Percentiles rank a stretch among this genome's conserved stretches.
Evolutionary conservation across 108 stramenopile genomes (phyloP).

Genomic region (Pseudonitzschia delicatissima): DNA sequence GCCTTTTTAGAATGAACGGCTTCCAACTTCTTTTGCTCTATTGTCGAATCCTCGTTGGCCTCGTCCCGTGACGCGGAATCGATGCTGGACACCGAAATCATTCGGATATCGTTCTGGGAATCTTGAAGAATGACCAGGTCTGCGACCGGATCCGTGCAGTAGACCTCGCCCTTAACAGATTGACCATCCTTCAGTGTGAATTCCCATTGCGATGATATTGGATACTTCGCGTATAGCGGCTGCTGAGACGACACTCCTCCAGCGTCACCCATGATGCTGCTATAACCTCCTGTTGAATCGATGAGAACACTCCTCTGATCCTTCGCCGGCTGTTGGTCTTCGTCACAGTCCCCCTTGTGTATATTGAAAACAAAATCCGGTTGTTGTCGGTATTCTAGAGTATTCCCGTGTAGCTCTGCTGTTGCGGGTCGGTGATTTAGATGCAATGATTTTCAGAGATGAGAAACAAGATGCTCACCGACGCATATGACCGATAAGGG

Average conservation of each 20-base stretch:
- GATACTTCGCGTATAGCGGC: conserved; percentile 22
- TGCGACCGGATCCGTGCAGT: conserved; percentile 71
- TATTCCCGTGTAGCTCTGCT: no score
- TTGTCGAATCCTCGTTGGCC: not conserved
- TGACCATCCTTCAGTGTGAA: conserved; percentile 31
- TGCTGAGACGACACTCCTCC: not conserved
- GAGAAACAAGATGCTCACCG: no score
- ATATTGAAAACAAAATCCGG: no score
- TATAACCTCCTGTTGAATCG: no score
- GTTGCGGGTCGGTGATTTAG: no score
- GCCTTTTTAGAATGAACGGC: conserved; percentile 46
- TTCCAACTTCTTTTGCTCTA: not conserved
- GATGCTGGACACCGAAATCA: conserved; percentile 39
- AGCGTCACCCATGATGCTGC: not conserved
- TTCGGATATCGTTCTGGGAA: conserved; percentile 44
- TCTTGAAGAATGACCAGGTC: conserved; percentile 60
- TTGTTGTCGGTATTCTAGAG: no score
- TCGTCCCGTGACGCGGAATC: conserved; percentile 22
- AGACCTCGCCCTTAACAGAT: conserved; percentile 55
- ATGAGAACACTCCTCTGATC: no score
- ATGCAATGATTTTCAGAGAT: no score
- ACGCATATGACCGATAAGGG: no score
- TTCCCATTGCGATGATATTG: conserved; percentile 47
- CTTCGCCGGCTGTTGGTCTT: no score
- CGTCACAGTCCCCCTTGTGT: no score